These are phyloP conservation scores for Zygosaccharomyces sapae DNA, from an alignment of 1,139 yeast genomes.

Conservation along the genomic window DNA sequence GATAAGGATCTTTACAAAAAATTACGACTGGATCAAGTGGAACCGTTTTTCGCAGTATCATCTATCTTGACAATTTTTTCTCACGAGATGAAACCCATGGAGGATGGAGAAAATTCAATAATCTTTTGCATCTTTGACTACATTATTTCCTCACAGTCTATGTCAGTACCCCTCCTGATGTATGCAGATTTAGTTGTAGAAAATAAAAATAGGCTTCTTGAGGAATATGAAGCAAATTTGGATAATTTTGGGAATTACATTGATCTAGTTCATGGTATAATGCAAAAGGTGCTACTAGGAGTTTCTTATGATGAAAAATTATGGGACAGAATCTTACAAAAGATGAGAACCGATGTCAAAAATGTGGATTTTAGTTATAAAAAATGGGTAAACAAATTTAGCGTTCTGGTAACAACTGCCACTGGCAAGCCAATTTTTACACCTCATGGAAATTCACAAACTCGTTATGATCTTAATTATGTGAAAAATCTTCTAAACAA, in stretches of 20 bases:
- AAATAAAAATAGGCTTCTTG: constrained; percentile 18
- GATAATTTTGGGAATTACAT: constrained; percentile 29
- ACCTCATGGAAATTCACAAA: neutral
- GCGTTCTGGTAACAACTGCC: constrained; percentile 28
- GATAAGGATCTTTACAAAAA: constrained; percentile 52
- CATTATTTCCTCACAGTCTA: constrained; percentile 29
- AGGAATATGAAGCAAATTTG: constrained; percentile 21
- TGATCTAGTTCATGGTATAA: constrained; percentile 30
- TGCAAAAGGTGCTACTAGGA: constrained; percentile 27
- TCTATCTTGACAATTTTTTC: constrained; percentile 73
- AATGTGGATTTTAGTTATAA: constrained; percentile 4
- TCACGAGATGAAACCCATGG: constrained; percentile 49
- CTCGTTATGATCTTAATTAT: constrained; percentile 11
- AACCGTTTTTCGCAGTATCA: constrained; percentile 66
- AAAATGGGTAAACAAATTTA: constrained; percentile 22
- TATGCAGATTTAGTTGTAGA: constrained; percentile 28
- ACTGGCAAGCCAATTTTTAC: constrained; percentile 9
- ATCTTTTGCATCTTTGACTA: constrained; percentile 32
- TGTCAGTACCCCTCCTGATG: constrained; percentile 28
- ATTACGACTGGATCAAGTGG: constrained; percentile 45
- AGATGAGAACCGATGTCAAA: constrained; percentile 13
- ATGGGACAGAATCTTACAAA: constrained; percentile 22
- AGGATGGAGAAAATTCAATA: constrained; percentile 12
- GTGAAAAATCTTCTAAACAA: constrained; percentile 16
- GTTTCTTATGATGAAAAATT: constrained; percentile 14